A percentile compares a stretch with the other conserved stretches of the same genome.
Evolutionary conservation across 139 green algal genomes (phyloP).

Genomic region (Volvox reticuliferus): DNA sequence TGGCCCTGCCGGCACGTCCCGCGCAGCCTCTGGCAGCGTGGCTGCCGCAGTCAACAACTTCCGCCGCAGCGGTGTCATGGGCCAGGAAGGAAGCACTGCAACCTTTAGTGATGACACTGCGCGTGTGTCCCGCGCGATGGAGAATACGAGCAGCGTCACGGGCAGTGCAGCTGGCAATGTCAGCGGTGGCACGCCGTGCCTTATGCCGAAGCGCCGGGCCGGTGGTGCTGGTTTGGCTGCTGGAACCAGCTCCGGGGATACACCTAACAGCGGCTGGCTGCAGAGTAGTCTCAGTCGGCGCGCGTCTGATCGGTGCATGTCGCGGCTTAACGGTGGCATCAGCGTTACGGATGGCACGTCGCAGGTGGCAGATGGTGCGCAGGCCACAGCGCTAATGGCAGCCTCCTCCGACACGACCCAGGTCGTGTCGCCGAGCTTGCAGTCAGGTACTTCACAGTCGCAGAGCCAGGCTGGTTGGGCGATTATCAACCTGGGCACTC

Average conservation of each 20-base stretch:
- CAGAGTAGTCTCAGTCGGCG: background rate
- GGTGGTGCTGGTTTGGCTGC: background rate
- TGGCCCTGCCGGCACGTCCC: background rate
- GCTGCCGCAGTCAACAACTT: no score
- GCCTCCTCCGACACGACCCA: background rate
- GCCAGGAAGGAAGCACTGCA: background rate
- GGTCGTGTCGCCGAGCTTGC: background rate
- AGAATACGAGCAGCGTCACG: background rate
- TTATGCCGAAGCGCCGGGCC: background rate
- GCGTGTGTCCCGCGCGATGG: background rate
- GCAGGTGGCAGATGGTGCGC: background rate
- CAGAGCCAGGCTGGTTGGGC: constrained; percentile 36
- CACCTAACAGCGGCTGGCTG: constrained; percentile 9
- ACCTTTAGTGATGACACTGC: constrained; percentile 34
- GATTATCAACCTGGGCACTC: background rate
- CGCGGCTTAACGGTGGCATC: background rate
- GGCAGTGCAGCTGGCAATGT: background rate
- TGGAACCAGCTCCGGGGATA: background rate
- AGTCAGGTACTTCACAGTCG: background rate
- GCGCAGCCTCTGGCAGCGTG: background rate
- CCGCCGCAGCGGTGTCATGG: background rate
- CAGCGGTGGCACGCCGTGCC: background rate
- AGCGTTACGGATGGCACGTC: background rate
- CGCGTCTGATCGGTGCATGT: background rate
- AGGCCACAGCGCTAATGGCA: no score